A percentile compares a stretch with the other conserved stretches of the same genome.
These are phyloP conservation scores for Daldinia sp. DNA, from an alignment of 2,329 filamentous ascomycete species.

Conservation along the genomic window DNA sequence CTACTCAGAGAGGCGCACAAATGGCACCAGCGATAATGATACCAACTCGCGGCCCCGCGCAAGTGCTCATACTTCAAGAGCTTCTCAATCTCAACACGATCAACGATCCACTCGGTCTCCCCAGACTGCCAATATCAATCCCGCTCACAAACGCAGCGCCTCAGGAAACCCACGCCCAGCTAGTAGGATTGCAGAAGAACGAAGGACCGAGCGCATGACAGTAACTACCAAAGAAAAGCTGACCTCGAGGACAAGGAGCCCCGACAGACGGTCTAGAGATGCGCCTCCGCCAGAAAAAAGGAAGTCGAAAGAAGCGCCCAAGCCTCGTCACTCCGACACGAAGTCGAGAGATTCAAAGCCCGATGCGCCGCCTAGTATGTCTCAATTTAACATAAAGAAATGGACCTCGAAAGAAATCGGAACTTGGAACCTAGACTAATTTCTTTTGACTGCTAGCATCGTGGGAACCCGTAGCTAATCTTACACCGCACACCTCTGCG, in stretches of 20 bases:
- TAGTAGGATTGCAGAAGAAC: conserved; percentile 64
- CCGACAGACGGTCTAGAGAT: conserved; percentile 59
- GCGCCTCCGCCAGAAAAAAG: conserved; percentile 51
- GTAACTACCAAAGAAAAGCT: conserved; percentile 74
- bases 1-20: conserved; percentile 57
- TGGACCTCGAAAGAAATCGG: not conserved
- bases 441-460: conserved; percentile 53
- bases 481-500: conserved; percentile 75
- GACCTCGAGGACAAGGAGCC: conserved; percentile 69
- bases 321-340: conserved; percentile 60
- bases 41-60: conserved; percentile 47
- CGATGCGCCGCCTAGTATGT: conserved; percentile 65
- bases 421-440: conserved; percentile 43
- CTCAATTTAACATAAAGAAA: conserved; percentile 8
- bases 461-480: conserved; percentile 85
- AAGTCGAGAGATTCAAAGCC: conserved; percentile 59
- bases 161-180: conserved; percentile 68
- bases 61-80: conserved; percentile 31
- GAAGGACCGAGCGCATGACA: conserved; percentile 68
- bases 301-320: conserved; percentile 56
- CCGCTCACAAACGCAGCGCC: conserved; percentile 67
- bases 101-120: conserved; percentile 54
- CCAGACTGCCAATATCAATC: conserved; percentile 54
- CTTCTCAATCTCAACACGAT: conserved; percentile 46
- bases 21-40: conserved; percentile 54